These are phyloP conservation scores for Pyrenochaeta sp. DNA, from an alignment of 2,329 filamentous ascomycete species.

Conservation along the genomic window DNA sequence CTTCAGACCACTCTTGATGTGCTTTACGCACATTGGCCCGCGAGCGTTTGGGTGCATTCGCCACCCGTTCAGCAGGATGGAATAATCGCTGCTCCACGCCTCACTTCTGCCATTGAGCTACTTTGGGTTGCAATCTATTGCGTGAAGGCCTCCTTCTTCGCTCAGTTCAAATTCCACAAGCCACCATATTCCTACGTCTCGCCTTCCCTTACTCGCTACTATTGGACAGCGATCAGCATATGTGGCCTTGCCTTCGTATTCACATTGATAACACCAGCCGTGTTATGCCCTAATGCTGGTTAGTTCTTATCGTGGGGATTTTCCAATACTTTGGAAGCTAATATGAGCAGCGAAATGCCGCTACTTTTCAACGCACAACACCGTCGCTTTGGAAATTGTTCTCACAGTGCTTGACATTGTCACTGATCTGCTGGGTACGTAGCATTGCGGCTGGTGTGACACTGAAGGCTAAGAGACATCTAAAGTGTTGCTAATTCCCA, in stretches of 20 bases:
- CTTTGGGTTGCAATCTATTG: conserved; percentile 23
- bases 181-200: conserved; percentile 25
- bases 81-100: conserved; percentile 1
- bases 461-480: conserved; percentile 3
- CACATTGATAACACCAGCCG: conserved; percentile 20
- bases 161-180: conserved; percentile 26
- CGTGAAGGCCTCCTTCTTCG: conserved; percentile 27
- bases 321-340: neutral
- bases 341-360: conserved; percentile 14
- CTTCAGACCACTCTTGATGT: conserved; percentile 11
- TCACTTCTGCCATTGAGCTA: conserved; percentile 24
- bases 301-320: neutral
- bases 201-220: conserved; percentile 17
- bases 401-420: conserved; percentile 21
- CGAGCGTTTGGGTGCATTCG: neutral
- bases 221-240: conserved; percentile 14
- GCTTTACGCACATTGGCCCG: conserved; percentile 10
- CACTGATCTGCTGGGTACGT: conserved; percentile 20
- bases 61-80: neutral
- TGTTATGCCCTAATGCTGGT: conserved; percentile 18
- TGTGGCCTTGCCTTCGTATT: conserved; percentile 13
- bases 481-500: conserved; percentile 18
- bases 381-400: conserved; percentile 11
- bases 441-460: neutral
- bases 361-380: conserved; percentile 9